phyloP scores from a whole-genome alignment of 1,284 basidiomycete species.

The Leccinum griseonigrum region DNA sequence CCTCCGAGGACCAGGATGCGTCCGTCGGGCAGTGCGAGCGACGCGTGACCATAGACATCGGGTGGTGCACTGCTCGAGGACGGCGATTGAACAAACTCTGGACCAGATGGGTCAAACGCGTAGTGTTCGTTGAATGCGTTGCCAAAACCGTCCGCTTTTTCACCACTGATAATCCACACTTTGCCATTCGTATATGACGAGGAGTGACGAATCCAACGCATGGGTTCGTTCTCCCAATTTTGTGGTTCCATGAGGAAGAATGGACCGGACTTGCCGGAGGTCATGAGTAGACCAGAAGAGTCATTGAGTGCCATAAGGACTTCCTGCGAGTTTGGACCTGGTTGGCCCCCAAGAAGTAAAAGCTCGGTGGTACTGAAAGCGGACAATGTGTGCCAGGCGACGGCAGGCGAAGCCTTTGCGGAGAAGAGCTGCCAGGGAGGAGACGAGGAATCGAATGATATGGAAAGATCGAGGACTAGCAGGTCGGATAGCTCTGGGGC shows the following conservation, averaged over 20 bases:
- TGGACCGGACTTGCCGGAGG: constrained; percentile 38
- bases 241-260: constrained; percentile 47
- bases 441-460: constrained; percentile 52
- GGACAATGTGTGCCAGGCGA: constrained; percentile 82
- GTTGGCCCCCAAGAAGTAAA: constrained; percentile 75
- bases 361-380: constrained; percentile 53
- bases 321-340: constrained; percentile 55
- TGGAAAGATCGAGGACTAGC: constrained; percentile 63
- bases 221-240: constrained; percentile 66
- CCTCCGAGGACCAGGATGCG: constrained; percentile 78
- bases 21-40: constrained; percentile 65
- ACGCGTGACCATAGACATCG: constrained; percentile 69
- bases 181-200: constrained; percentile 46
- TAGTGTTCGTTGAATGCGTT: constrained; percentile 62
- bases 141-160: constrained; percentile 73
- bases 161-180: constrained; percentile 67
- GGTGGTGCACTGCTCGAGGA: constrained; percentile 53
- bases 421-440: constrained; percentile 67
- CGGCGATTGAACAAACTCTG: constrained; percentile 56
- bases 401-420: constrained; percentile 50
- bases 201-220: constrained; percentile 71
- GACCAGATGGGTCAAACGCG: constrained; percentile 52
- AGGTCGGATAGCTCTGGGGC: constrained; percentile 73
- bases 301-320: constrained; percentile 54
- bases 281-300: constrained; percentile 59